Base-by-base conservation (phyloP, 169 alveolate genomes). In the Plasmodium inui region DNA sequence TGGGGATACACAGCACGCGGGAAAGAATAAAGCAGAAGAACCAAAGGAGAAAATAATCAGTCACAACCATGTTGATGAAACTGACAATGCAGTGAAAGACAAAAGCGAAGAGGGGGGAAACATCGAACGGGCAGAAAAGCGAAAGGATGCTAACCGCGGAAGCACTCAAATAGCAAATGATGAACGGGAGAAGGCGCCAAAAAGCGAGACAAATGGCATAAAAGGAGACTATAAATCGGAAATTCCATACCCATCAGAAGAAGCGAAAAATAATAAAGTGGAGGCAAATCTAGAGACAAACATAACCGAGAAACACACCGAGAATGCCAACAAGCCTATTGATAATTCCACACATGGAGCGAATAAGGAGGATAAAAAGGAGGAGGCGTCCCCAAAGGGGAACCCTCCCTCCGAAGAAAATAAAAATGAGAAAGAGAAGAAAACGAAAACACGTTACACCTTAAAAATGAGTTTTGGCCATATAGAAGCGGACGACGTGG, bases 381-480 rank as follows among this genome's bases (percentile, higher is more conserved):
- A 37, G 82, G 32, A 70, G 32, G 83, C 39, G 17, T 6, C 28
- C 12, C 22, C 73, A 39, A 84, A 84, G 22, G 22, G 14, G 37
- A 32, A 82, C 30, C 10, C 28, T 41, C 46, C 72, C 39, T 8
- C 61, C 9, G 93, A 86, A 34, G 34, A 86, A 55, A 41, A 14
- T 7, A 44, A 74, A 28, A 28, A 74, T 32, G 30, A 74, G 28
- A 53, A 86, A 50, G 14, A 32, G 19, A 76, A 70, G 17, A 76
- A 53, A 53, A 26, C 78, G 39, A 22, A 53, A 14, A 76, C 32
- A 10, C 84, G 70, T 5, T 86, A 86, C 70, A 32, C 80, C 30
- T 78, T 86, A 86, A 86, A 86, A 86, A 86, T 86, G 86, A 86
- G 82, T 26, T 76, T 86, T 28, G 61, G 46, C 41, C 79, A 86